These are phyloP conservation scores for Aspergillus clavatus DNA, from an alignment of 2,329 filamentous ascomycete genomes.

Conservation along the genomic window DNA sequence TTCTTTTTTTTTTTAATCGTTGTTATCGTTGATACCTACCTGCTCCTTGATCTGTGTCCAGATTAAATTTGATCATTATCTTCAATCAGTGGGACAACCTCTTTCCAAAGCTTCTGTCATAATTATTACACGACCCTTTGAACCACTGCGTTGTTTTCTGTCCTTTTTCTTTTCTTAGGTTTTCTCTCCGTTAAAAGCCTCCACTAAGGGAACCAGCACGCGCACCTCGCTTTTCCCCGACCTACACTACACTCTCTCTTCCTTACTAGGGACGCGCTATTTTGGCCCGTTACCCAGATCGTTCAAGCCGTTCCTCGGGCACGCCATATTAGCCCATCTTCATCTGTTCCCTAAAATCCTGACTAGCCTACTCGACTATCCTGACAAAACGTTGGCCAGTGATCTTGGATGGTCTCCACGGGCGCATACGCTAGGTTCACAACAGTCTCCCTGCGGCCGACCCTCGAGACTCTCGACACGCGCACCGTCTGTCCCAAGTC, in stretches of 20 bases:
- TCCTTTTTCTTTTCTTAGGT: constrained; percentile 1
- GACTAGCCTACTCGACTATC: constrained; percentile 15
- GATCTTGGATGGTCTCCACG: constrained; percentile 31
- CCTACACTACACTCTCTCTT: constrained; percentile 33
- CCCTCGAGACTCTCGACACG: constrained; percentile 18
- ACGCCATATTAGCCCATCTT: constrained; percentile 26
- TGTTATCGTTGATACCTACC: too few species aligned
- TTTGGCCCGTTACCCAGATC: constrained; percentile 19
- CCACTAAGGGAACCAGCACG: constrained; percentile 23
- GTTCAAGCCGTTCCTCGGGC: constrained; percentile 31
- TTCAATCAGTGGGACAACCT: background rate
- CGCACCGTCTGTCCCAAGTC: constrained; percentile 26
- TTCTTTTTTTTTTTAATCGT: too few species aligned
- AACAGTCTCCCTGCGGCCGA: constrained; percentile 16
- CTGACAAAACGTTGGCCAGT: constrained; percentile 20
- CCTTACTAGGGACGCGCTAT: constrained; percentile 27
- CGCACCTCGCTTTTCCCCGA: constrained; percentile 29
- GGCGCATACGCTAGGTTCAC: constrained; percentile 33
- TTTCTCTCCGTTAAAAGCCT: constrained; percentile 2
- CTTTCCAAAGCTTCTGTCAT: constrained; percentile 1
- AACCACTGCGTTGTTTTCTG: constrained; percentile 1
- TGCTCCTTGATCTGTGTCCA: background rate
- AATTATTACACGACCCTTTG: background rate
- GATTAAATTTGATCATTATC: background rate
- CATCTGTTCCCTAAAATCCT: constrained; percentile 13